These are phyloP conservation scores for Cardamine chenopodiifolia DNA, from an alignment of 345 rosid species.

Conservation along the genomic window DNA sequence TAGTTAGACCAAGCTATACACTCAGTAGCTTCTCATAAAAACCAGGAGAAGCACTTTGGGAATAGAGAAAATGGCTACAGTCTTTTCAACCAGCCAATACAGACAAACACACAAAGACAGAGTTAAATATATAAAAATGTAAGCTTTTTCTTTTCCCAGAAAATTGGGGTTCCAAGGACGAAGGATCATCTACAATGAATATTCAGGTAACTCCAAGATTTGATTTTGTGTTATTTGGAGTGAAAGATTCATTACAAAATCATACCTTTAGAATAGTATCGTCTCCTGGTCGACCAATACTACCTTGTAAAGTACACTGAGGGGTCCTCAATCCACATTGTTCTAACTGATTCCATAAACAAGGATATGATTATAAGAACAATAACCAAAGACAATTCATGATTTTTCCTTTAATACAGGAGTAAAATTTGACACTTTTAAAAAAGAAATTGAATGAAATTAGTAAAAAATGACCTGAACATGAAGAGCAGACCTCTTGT, in stretches of 20 bases:
- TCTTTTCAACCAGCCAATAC: constrained; percentile 16
- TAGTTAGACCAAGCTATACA: constrained; percentile 8
- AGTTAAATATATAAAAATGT: too few species aligned
- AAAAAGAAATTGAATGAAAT: constrained; percentile 1
- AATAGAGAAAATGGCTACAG: neutral
- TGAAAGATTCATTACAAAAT: constrained; percentile 1
- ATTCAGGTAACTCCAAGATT: neutral
- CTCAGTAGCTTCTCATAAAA: neutral
- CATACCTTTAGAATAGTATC: constrained; percentile 53
- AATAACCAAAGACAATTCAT: neutral
- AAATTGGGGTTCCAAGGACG: neutral
- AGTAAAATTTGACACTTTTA: too few species aligned
- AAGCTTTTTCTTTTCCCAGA: too few species aligned
- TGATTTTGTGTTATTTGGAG: neutral
- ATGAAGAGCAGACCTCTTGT: constrained; percentile 76
- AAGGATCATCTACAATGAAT: neutral
- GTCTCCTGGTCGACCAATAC: constrained; percentile 66
- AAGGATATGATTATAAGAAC: neutral
- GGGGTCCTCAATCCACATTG: constrained; percentile 86
- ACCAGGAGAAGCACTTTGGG: neutral
- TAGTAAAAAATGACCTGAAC: constrained; percentile 58
- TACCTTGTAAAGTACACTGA: constrained; percentile 89
- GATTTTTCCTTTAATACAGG: neutral
- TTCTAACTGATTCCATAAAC: constrained; percentile 56
- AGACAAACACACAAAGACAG: neutral